These are phyloP conservation scores for Aspergillus taichungensis DNA, from an alignment of 495 filamentous ascomycete species.

Conservation along the genomic window DNA sequence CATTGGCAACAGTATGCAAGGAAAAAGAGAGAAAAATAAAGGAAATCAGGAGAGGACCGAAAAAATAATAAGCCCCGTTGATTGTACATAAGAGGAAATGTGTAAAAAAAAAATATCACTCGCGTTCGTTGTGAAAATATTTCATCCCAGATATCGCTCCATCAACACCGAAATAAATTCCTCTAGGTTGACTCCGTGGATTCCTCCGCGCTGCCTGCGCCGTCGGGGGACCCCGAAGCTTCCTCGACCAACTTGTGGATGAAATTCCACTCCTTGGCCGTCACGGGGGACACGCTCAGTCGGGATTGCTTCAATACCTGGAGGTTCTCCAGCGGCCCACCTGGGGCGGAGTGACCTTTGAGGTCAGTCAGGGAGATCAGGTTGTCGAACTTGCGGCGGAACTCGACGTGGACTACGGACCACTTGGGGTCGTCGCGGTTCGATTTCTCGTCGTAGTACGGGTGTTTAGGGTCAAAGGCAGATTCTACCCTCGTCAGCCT, in stretches of 20 bases:
- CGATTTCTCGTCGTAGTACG: constrained; percentile 76
- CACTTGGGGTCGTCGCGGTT: constrained; percentile 74
- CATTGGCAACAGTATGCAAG: too few relatives aligned
- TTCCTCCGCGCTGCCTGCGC: constrained; percentile 6
- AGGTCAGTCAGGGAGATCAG: constrained; percentile 66
- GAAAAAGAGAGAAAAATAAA: too few relatives aligned
- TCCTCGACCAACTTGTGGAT: constrained; percentile 45
- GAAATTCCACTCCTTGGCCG: constrained; percentile 67
- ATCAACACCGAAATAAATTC: not conserved
- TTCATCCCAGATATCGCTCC: not conserved
- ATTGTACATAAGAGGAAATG: constrained; percentile 11
- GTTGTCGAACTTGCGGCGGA: constrained; percentile 69
- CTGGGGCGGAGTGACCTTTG: constrained; percentile 48
- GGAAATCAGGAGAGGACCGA: not conserved
- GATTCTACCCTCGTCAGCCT: constrained; percentile 45
- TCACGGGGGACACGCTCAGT: constrained; percentile 77
- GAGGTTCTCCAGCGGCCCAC: constrained; percentile 65
- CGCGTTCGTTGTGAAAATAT: constrained; percentile 1
- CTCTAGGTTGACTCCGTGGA: constrained; percentile 7
- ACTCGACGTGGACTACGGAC: constrained; percentile 81
- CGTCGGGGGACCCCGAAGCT: constrained; percentile 2
- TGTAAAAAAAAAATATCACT: constrained; percentile 2
- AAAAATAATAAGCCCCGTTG: constrained; percentile 3
- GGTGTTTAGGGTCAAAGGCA: constrained; percentile 66
- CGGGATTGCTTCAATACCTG: constrained; percentile 72